phyloP scores from a whole-genome alignment of 2,329 filamentous ascomycete species.

The Penicillium sp. region DNA sequence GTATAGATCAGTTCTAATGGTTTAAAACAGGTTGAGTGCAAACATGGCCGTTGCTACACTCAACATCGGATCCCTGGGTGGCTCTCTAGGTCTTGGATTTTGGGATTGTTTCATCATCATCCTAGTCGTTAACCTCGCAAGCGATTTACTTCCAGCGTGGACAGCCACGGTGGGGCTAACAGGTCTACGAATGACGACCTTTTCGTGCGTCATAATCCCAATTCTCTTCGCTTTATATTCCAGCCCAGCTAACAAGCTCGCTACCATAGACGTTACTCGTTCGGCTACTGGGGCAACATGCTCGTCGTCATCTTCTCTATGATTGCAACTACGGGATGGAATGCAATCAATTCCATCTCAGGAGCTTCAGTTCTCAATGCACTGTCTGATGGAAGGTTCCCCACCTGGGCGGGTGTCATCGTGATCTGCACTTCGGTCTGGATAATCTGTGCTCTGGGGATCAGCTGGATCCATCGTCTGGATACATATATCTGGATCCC shows the following conservation, averaged over 20 bases:
- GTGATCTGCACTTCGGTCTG: constrained; percentile 37
- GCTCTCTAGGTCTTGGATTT: constrained; percentile 31
- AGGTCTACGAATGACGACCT: constrained; percentile 36
- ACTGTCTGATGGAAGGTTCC: constrained; percentile 34
- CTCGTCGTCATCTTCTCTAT: constrained; percentile 38
- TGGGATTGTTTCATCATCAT: constrained; percentile 40
- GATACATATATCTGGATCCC: constrained; percentile 38
- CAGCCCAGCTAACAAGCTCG: background rate
- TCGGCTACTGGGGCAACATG: constrained; percentile 39
- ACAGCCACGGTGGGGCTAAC: constrained; percentile 34
- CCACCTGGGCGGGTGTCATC: constrained; percentile 37
- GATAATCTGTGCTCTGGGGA: constrained; percentile 37
- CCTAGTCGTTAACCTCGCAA: constrained; percentile 31
- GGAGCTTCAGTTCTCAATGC: constrained; percentile 35
- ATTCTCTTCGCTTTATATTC: background rate
- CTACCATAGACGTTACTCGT: constrained; percentile 31
- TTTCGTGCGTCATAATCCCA: constrained; percentile 19
- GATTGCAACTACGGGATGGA: constrained; percentile 38
- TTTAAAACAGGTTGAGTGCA: constrained; percentile 30
- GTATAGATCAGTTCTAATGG: background rate
- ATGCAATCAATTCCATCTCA: constrained; percentile 39
- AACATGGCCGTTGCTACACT: constrained; percentile 38
- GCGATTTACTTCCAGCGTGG: constrained; percentile 28
- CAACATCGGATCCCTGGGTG: constrained; percentile 32
- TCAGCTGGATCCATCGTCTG: constrained; percentile 38